A percentile compares a stretch with the other conserved stretches of the same genome.
Conservation (phyloP, 1,284 basidiomycete species). For the Boletus albobrunnescens region DNA sequence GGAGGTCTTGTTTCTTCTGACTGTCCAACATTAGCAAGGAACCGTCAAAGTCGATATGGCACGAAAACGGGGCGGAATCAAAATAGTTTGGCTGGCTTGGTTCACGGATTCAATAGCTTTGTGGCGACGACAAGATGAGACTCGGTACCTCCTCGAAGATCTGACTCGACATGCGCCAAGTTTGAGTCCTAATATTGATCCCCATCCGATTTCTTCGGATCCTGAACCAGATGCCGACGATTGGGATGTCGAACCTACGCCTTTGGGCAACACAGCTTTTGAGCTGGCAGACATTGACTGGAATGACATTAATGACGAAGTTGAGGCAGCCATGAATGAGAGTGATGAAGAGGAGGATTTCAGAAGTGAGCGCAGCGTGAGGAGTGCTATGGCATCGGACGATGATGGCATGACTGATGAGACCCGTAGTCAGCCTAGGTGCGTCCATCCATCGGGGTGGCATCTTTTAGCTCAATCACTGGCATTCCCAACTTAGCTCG, state of each 20-base stretch:
- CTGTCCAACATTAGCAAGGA: conserved; percentile 51
- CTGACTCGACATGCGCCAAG: conserved; percentile 32
- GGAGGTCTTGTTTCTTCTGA: conserved; percentile 11
- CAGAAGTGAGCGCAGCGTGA: conserved; percentile 33
- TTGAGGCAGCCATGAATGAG: conserved; percentile 83
- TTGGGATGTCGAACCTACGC: conserved; percentile 51
- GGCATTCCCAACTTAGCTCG: conserved; percentile 34
- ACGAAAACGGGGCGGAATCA: conserved; percentile 61
- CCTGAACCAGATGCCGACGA: conserved; percentile 61
- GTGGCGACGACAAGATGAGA: conserved; percentile 77
- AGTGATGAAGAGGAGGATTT: conserved; percentile 49
- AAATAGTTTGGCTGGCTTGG: conserved; percentile 87
- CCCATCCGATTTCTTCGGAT: conserved; percentile 60
- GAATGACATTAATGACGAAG: conserved; percentile 79
- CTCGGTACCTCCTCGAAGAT: conserved; percentile 64
- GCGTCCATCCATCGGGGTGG: conserved; percentile 8
- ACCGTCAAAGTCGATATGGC: conserved; percentile 90
- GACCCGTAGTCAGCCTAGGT: conserved; percentile 30
- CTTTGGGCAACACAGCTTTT: conserved; percentile 34
- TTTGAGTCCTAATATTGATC: conserved; percentile 48
- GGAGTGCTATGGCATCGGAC: conserved; percentile 33
- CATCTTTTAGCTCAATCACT: conserved; percentile 4
- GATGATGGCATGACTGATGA: conserved; percentile 32
- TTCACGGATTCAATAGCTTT: conserved; percentile 80
- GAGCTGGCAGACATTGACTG: conserved; percentile 62